phyloP scores from a whole-genome alignment of 164 flowering plant species.

The Vitis labrusca region DNA sequence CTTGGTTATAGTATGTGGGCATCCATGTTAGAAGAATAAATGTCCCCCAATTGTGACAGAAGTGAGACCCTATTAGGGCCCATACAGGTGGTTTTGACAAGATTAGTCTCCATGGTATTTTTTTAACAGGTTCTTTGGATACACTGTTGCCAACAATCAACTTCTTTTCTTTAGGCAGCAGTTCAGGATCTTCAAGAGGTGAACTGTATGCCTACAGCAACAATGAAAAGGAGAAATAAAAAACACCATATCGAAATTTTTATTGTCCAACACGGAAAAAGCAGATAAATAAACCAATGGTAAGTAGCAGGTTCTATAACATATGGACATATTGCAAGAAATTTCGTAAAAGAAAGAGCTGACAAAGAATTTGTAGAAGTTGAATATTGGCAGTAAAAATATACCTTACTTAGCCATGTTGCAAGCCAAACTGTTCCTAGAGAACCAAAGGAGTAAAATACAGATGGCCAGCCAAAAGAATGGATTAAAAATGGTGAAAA shows the following conservation, averaged over 20 bases:
- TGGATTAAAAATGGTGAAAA: slow-evolving; percentile 92
- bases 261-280: background rate
- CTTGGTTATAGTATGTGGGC: slow-evolving; percentile 98
- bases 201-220: slow-evolving; percentile 78
- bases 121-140: slow-evolving; percentile 64
- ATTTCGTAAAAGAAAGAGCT: background rate
- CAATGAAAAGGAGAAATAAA: background rate
- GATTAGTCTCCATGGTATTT: slow-evolving; percentile 80
- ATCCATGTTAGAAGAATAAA: slow-evolving; percentile 97
- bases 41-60: slow-evolving; percentile 99
- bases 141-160: slow-evolving; percentile 45
- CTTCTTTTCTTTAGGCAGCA: slow-evolving; percentile 70
- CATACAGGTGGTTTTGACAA: slow-evolving; percentile 94
- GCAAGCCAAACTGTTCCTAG: slow-evolving; percentile 90
- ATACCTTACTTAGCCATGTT: slow-evolving; percentile 81
- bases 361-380: background rate
- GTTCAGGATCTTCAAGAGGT: slow-evolving; percentile 82
- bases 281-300: too few species aligned
- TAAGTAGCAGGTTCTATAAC: too few species aligned
- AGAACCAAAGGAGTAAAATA: slow-evolving; percentile 94
- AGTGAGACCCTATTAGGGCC: slow-evolving; percentile 87
- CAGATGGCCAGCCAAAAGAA: slow-evolving; percentile 91
- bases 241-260: background rate
- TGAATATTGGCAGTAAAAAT: background rate
- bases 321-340: background rate